Evolutionary conservation across 2,329 filamentous ascomycete species (phyloP), one percentile per base, ranked within the genome.

Genomic region (Nemania serpens): DNA sequence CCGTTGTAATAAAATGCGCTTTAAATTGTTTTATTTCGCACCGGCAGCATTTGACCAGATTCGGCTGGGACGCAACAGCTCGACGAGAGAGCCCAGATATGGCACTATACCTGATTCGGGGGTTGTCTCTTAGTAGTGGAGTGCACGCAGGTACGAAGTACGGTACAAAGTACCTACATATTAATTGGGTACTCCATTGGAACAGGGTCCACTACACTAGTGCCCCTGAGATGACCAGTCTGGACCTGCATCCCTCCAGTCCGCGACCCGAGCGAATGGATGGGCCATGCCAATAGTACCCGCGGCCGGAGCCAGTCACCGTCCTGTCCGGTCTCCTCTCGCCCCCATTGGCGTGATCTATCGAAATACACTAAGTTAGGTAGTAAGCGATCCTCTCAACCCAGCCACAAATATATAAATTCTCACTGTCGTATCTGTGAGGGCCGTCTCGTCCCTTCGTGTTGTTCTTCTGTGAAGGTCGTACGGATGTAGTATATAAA

Each of bases 21-120:
- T 69, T 71, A 70, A 71, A 70, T 70, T 72, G 62, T 61, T 61
- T 67, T 68, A 68, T 70, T 66, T 69, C 61, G 65, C 56, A 63
- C 36, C 3, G 15, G 64, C 58, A 64, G 50, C 57, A 61, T 57
- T 67, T 65, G 18, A 59, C 55, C 22, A n/a, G 33, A 55, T 36
- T 20, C 42, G 41, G 43, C 58, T 64, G 55, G 62, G 3, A 61
- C 58, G 63, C 61, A 4, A 61, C 63, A 61, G 65, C 62, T 63
- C 66, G 65, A 55, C 63, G n/a, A 48, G 59, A 60, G 61, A 57
- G 55, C 53, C 55, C 17, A 15, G 43, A 49, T 11, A 1, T 43
- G 52, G 11, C 50, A 53, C 66, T 61, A 62, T 58, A 64, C 63
- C 60, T 55, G 46, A 62, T 66, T 60, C 62, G 69, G 70, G 69